Base-by-base conservation (phyloP, 2,329 filamentous ascomycete species). In the Aspergillus sp. region DNA sequence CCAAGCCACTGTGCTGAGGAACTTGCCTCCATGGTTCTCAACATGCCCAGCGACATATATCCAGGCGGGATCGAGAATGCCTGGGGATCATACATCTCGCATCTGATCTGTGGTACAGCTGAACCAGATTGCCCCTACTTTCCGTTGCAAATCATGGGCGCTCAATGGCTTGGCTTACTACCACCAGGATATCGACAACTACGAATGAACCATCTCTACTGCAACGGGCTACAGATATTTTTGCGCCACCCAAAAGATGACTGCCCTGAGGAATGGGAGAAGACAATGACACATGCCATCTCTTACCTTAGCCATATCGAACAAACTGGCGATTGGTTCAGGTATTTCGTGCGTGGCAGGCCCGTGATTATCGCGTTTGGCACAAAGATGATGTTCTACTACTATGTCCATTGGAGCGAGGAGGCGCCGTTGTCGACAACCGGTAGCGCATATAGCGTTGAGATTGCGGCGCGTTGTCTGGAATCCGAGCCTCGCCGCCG, bases 351-450 rank as follows among this genome's bases (percentile, higher is more conserved):
- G 7, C 35, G 24, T 19, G 58, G 54, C 19, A 43, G 32, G 19
- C 54, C 56, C 1, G 44, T 54, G 1, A 38, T 61, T 17, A 43
- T 61, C 30, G 58, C 50, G 6, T 61, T 61, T 35, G 26, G 41
- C 1, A 50, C 51, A 10, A 54, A 35, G 2, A 22, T 52, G 41
- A 57, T 52, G 19, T 22, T 61, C 7, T 60, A 58, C 22, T 62
- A 58, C 32, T 62, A 59, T 17, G 49, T 55, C 20, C 40, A 54
- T 22, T 40, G 47, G 17, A 16, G 44, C 11, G 32, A 17, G 3
- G 40, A 35, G 2, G 24, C 43, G 6, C 49, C 52, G n/a, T 6
- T 43, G n/a, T 22, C 40, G 7, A 10, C 24, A 6, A 45, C 41
- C 44, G 35, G 51, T 32, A 41, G 30, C 4, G 16, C 54, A 3